phyloP scores from a whole-genome alignment of 78 protist genomes.

The Mastigamoeba balamuthi region DNA sequence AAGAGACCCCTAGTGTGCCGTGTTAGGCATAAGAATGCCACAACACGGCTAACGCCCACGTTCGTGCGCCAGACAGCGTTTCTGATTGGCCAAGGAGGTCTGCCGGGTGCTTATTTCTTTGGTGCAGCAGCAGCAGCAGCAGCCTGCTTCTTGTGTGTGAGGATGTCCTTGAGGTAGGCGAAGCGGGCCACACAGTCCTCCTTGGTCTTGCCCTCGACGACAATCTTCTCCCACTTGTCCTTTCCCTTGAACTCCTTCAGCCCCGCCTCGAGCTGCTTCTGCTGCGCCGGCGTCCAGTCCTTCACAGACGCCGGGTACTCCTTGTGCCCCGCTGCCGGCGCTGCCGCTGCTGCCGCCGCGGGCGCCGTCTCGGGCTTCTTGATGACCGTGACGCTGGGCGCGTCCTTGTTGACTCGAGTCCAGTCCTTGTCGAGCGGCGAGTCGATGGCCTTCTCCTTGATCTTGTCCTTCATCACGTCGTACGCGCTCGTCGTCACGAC shows the following conservation, averaged over 20 bases:
- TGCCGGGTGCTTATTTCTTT: too few species aligned
- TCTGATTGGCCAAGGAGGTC: too few species aligned
- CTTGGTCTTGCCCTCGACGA: slow-evolving; percentile 31
- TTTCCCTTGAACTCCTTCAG: slow-evolving; percentile 19
- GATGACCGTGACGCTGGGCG: not conserved
- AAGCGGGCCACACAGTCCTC: slow-evolving; percentile 48
- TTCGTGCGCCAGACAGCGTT: too few species aligned
- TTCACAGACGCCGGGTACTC: not conserved
- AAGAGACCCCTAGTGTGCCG: too few species aligned
- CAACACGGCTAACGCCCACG: too few species aligned
- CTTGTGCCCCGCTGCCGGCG: not conserved
- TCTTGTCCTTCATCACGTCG: not conserved
- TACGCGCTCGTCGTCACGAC: not conserved
- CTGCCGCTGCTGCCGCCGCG: slow-evolving; percentile 3
- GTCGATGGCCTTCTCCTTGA: not conserved
- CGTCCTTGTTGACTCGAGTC: not conserved
- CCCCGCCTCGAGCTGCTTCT: slow-evolving; percentile 43
- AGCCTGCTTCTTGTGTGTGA: not conserved
- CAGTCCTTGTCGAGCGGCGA: too few species aligned
- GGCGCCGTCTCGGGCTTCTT: not conserved
- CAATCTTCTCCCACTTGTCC: slow-evolving; percentile 44
- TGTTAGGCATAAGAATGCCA: too few species aligned
- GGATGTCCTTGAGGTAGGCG: slow-evolving; percentile 8
- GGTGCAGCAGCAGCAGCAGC: too few species aligned
- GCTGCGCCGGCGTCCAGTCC: slow-evolving; percentile 47